Evolutionary conservation across 768 basidiomycete genomes (phyloP), one percentile per base, ranked within the genome.

Genomic region (Solioccasus polychromus): DNA sequence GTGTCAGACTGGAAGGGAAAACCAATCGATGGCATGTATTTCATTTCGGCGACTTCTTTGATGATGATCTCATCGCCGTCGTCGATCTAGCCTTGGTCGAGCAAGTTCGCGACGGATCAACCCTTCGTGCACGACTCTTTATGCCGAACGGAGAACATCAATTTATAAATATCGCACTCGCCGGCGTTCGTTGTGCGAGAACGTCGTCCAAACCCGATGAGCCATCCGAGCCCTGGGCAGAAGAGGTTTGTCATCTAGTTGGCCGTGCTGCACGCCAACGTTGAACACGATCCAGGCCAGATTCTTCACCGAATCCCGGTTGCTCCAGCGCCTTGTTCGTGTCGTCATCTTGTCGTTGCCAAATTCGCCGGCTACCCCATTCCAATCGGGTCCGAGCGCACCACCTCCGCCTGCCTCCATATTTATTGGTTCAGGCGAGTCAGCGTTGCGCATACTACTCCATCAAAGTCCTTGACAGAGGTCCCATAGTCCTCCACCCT

Each of bases 1-100:
- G 79, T 99, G 9, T 73, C 78, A 12, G 86, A 95, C 64, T 87
- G 91, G 83, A 96, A 94, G 65, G 92, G 88, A n/a, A 87, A 89
- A 63, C 69, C 80, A 5, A 71, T 99, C 44, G 92, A 96, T 59
- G 92, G 91, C 90, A 67, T 29, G 54, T 42, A n/a, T n/a, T n/a
- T n/a, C n/a, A n/a, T 58, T 17, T 58, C 34, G 37, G 18, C 1
- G 34, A n/a, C n/a, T n/a, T n/a, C n/a, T 31, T 32, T 14, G 47
- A 20, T 23, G 36, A 5, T 35, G 3, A 5, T 40, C 45, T 63
- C 6, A 61, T 42, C 9, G 2, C 31, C 5, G 11, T 48, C 35
- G 3, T 45, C 35, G 7, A 39, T 18, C 3, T 47, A 94, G 93
- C 88, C 38, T 79, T 97, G 49, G 90, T 98, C 47, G 95, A 99